Conservation (phyloP, 768 basidiomycete genomes). For the Tylopilus sp. region DNA sequence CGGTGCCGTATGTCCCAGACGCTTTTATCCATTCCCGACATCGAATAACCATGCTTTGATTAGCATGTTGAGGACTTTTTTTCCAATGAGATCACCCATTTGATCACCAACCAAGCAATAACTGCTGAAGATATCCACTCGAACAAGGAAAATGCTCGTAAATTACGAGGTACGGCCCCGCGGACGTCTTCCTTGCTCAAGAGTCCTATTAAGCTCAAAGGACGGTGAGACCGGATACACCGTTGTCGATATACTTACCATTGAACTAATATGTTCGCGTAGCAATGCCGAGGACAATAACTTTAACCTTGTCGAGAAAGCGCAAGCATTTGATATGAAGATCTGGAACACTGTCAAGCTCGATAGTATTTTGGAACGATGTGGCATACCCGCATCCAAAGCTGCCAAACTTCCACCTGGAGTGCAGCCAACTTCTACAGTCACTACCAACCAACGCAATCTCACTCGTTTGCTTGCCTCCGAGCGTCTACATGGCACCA, state of each 20-base stretch:
- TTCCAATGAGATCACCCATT: constrained; percentile 80
- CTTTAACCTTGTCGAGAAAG: constrained; percentile 61
- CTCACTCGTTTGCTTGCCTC: constrained; percentile 68
- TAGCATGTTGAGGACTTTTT: constrained; percentile 90
- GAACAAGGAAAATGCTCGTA: constrained; percentile 68
- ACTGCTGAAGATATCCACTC: constrained; percentile 34
- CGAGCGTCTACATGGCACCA: constrained; percentile 79
- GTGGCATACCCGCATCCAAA: constrained; percentile 39
- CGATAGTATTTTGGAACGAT: constrained; percentile 68
- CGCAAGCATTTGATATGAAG: constrained; percentile 71
- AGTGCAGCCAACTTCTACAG: constrained; percentile 29
- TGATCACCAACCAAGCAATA: constrained; percentile 64
- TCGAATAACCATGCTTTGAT: constrained; percentile 3
- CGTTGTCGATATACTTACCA: neutral
- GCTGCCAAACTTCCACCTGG: constrained; percentile 28
- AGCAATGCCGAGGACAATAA: constrained; percentile 33
- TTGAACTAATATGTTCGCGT: constrained; percentile 1
- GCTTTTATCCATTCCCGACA: neutral
- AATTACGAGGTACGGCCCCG: constrained; percentile 24
- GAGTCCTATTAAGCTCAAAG: constrained; percentile 64
- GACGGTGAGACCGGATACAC: constrained; percentile 42
- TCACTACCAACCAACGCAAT: constrained; percentile 39
- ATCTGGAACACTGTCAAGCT: constrained; percentile 80
- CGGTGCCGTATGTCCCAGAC: constrained; percentile 65
- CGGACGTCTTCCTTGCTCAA: constrained; percentile 37